Conservation (phyloP, 2,329 filamentous ascomycete genomes). For the Neofusicoccum kwambonambiense region DNA sequence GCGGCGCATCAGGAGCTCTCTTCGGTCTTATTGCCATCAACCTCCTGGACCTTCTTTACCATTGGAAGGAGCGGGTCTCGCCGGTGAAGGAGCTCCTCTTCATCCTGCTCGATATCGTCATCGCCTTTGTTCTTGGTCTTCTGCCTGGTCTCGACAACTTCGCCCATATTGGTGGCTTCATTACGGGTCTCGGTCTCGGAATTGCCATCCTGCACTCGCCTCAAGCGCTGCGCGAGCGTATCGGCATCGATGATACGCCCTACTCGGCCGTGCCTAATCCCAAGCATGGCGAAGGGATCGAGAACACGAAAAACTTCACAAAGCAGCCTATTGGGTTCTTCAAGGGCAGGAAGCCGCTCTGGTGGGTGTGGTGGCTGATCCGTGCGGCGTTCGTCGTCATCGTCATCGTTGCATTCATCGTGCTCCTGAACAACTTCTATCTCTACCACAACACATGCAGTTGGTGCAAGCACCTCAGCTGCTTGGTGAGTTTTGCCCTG, state of each 20-base stretch:
- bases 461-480: conserved; percentile 96
- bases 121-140: conserved; percentile 89
- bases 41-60: conserved; percentile 87
- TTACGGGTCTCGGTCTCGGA: conserved; percentile 86
- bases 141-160: conserved; percentile 96
- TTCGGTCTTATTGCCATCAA: conserved; percentile 90
- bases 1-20: conserved; percentile 83
- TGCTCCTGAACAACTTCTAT: conserved; percentile 91
- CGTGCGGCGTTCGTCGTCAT: conserved; percentile 73
- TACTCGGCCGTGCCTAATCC: conserved; percentile 62
- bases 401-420: conserved; percentile 81
- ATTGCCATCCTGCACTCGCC: conserved; percentile 88
- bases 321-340: conserved; percentile 70
- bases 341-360: conserved; percentile 85
- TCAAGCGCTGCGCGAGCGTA: conserved; percentile 70
- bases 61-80: conserved; percentile 75
- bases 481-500: conserved; percentile 66
- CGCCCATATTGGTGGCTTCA: conserved; percentile 91
- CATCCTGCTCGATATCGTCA: conserved; percentile 78
- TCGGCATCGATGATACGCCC: conserved; percentile 66
- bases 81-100: conserved; percentile 85
- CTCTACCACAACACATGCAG: conserved; percentile 69
- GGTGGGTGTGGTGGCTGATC: conserved; percentile 97
- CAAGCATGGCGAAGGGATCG: conserved; percentile 49
- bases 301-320: conserved; percentile 43